A percentile compares a stretch with the other conserved stretches of the same genome.
Evolutionary conservation across 495 filamentous ascomycete species (phyloP).

Genomic region (Paragyromitra xinjiangensis): DNA sequence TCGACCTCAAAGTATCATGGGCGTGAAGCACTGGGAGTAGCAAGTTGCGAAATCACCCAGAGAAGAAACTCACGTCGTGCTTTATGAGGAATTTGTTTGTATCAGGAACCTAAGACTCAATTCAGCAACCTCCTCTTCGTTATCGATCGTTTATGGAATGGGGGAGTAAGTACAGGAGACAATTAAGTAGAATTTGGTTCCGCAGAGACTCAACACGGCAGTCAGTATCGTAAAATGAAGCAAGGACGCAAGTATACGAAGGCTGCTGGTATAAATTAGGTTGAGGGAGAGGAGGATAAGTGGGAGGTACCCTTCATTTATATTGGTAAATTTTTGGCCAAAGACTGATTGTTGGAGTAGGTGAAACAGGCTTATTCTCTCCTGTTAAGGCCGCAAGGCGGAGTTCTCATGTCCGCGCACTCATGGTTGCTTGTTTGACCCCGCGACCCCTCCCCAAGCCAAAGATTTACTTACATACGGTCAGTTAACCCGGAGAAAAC

Average conservation of each 20-base stretch:
- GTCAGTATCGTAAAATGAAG: constrained; percentile 8
- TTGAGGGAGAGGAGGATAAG: constrained; percentile 10
- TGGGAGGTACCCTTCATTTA: constrained; percentile 51
- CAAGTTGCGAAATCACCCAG: background rate
- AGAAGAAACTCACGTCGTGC: background rate
- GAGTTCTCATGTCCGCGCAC: constrained; percentile 47
- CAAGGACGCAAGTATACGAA: background rate
- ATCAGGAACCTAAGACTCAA: background rate
- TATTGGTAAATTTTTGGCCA: constrained; percentile 37
- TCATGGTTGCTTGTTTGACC: constrained; percentile 51
- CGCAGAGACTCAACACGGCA: background rate
- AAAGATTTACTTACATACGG: constrained; percentile 35
- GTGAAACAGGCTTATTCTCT: constrained; percentile 51
- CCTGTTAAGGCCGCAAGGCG: constrained; percentile 51
- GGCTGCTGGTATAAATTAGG: constrained; percentile 22
- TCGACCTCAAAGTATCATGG: background rate
- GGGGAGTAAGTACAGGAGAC: constrained; percentile 22
- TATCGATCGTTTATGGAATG: background rate
- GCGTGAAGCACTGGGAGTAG: background rate
- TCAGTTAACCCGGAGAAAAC: constrained; percentile 37
- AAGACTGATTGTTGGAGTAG: constrained; percentile 36
- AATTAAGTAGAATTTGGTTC: constrained; percentile 8
- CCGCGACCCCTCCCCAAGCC: constrained; percentile 37
- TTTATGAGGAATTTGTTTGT: background rate
- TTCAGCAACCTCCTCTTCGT: constrained; percentile 18